Base-by-base conservation (phyloP, 1,284 basidiomycete species). In the Thecaphora thlaspeos region DNA sequence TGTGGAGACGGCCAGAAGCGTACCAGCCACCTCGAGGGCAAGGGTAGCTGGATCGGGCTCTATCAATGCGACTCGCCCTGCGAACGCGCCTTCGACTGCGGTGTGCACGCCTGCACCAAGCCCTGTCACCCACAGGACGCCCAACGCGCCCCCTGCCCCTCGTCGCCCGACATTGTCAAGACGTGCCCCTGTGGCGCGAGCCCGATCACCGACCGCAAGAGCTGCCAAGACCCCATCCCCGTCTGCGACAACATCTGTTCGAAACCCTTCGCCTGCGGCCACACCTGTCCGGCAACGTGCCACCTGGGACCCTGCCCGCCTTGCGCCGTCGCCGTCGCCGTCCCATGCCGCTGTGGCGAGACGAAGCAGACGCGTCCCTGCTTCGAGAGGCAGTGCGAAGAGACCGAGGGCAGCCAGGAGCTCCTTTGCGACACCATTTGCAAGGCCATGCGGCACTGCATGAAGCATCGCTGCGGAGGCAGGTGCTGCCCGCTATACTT, bases 261-360 rank as follows among this genome's bases (percentile, higher is more conserved):
- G 4, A 66, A 65, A 34, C 37, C 46, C 19, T 65, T 58, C 2
- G 21, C 43, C 1, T 77, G 75, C 45, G 75, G 69, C 32, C 75
- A 77, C 40, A 45, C 52, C 8, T 75, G 73, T 44, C 51, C 54
- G 1, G 26, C 51, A 9, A n/a, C 41, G 7, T 77, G 75, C 40
- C 75, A 77, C 41, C 43, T 57, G 8, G 74, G 73, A 4, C 40
- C 51, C 2, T 77, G 75, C 43, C 71, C 75, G 19, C 71, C 73
- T 14, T 77, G 75, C 41, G 40, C 43, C 12, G 62, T 61, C 17
- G 52, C 55, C 4, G 63, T 73, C 15, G 53, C 64, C 46, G 68
- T 68, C n/a, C 75, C 75, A 9, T 77, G 75, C 43, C 71, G 75
- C 18, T 77, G 75, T 42, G 74, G 74, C 34, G 70, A 72, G 41